Evolutionary conservation across 2,329 filamentous ascomycete genomes (phyloP), one percentile per base, ranked within the genome.

Genomic region (Diplodia sapinea): DNA sequence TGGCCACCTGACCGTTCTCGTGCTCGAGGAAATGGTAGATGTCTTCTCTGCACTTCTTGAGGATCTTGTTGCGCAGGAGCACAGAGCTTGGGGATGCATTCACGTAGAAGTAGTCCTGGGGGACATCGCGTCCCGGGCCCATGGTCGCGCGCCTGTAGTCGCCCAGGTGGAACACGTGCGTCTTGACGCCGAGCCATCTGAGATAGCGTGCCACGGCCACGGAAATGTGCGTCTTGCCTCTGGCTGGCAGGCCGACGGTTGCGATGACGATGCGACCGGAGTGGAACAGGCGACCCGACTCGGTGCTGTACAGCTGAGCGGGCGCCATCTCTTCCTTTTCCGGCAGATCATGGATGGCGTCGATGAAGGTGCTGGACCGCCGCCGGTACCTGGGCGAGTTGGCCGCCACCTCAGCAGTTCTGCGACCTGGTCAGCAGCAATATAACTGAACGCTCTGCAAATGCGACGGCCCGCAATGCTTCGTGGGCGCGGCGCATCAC

Each of bases 221-320:
- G 68, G 94, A 97, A 64, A 97, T 96, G 75, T 99, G 95, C 86
- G 95, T 99, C 82, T 99, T 99, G 69, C 95, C 95, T 75, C 95
- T 89, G 49, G 95, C 95, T 51, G 95, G 95, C 36, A 97, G 87
- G 29, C 95, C 95, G 72, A 98, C 95, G 78, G 97, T 97, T 71
- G 95, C 94, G 74, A 99, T 98, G 57, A 94, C 94, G 77, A 99
- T 99, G 68, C 94, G 89, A 57, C 95, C 95, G 26, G 95, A 97
- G 80, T 99, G 95, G 78, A 99, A 99, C 36, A 99, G 88, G 51
- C 95, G 89, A 59, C 95, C 95, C 57, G 94, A 98, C 86, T 98
- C 96, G 65, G 95, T 99, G 79, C 93, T 97, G 83, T 99, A 99
- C 55, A 99, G 86, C 82, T 99, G 95, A 72, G 95, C 95, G 36